Base-by-base conservation (phyloP, 441 rosid species). In the Dalechampia spathulata region DNA sequence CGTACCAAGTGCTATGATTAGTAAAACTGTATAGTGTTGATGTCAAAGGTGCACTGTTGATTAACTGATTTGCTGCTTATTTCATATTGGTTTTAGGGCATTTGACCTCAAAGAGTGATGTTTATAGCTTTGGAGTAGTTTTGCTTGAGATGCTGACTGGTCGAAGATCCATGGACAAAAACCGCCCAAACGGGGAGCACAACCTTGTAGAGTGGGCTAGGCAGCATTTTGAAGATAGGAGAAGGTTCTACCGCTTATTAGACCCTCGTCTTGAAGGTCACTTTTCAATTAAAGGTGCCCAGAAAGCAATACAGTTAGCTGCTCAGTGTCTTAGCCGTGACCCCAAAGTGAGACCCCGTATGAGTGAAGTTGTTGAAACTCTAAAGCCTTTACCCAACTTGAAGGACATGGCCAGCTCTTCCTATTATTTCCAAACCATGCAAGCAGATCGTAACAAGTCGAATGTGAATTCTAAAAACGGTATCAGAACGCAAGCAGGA, bases 401-500 rank as follows among this genome's bases (percentile, higher is more conserved):
- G 34, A 76, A 76, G 61, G 78, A 76, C 56, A 76, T 72, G 77
- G 81, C 81, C 23, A 76, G 78, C 78, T 73, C 81, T 28, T 73
- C 78, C 7, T 70, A 76, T 42, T 65, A 66, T 52, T 72, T 73
- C 52, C 81, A 72, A 49, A 70, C 67, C 34, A 63, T 69, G 73
- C 73, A 70, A 63, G 55, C 71, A 0, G 81, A 72, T 17, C 73
- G 74, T 23, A 57, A 38, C 45, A 52, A 74, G 30, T 66, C 69
- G 12, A 75, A 61, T 60, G 7, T 64, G 32, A 63, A 69, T 49
- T 32, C 70, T 19, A 69, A 61, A 67, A 68, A 60, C 49, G 72
- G 80, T 26, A 41, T 56, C 47, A 64, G 70, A 49, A 49, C 57
- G 52, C 72, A 63, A 9, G 70, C 53, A 3, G 77, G 75, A 36